Base-by-base conservation (phyloP, 1,139 yeast species). In the Yamadazyma siamensis region DNA sequence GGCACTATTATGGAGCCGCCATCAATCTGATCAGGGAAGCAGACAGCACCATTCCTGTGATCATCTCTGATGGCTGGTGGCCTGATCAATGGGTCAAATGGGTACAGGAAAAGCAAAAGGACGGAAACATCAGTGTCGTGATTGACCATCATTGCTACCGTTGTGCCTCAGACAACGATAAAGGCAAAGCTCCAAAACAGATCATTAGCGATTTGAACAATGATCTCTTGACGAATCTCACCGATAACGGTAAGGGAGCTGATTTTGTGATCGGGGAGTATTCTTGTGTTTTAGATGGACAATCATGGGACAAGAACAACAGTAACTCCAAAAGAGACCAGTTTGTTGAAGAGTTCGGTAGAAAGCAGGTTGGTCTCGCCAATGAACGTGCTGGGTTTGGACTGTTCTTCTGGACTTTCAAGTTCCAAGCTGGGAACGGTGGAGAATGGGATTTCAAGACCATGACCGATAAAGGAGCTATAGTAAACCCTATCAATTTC, bases 21-120 rank as follows among this genome's bases (percentile, higher is more conserved):
- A 60, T 79, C 23, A 64, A 68, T 25, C 70, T 71, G 34, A 79
- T 89, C 27, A 67, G 94, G 25, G 54, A 59, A 15, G 62, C 65
- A 8, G 83, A 86, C 47, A 33, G 52, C 0, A 59, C 59, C 4
- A 56, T 87, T 17, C 96, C 96, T 0, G 65, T 91, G 6, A 61
- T 84, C 12, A 83, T 91, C 29, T 85, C 96, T 2, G 97, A 91
- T 52, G 95, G 95, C 3, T 91, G 97, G 97, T 81, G 88, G 79
- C 73, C 94, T 4, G 74, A 74, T 38, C 85, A 76, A 49, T 86
- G 91, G 88, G 80, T 72, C 13, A 65, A 78, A 34, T 85, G 86
- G 80, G 59, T 86, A 5, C 67, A 66, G 37, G 52, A 58, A 6
- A 49, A 54, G 12, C 71, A 71, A 26, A 47, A 65, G 21, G 55